phyloP scores from a whole-genome alignment of 371 early-diverging fungal genomes.

The Mortierella sp. region DNA sequence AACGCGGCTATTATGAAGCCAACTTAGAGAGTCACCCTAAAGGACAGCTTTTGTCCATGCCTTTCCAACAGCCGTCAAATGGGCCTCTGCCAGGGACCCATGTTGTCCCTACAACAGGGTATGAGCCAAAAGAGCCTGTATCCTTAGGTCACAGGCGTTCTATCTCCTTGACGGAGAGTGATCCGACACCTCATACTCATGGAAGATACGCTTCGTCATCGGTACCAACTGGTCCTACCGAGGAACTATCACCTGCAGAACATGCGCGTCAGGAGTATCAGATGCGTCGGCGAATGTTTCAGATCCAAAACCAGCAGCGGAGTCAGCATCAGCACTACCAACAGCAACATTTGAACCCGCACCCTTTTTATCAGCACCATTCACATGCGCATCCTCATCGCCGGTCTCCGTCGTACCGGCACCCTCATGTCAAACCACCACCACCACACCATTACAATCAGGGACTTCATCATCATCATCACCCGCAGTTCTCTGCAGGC shows the following conservation, averaged over 20 bases:
- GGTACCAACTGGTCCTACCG: neutral
- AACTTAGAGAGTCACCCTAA: no score
- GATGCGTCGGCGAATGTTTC: constrained; percentile 30
- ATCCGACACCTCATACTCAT: neutral
- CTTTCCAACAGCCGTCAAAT: no score
- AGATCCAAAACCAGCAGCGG: constrained; percentile 28
- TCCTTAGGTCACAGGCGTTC: constrained; percentile 18
- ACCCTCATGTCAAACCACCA: no score
- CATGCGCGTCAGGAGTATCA: constrained; percentile 37
- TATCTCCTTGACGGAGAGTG: constrained; percentile 20
- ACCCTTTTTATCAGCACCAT: constrained; percentile 4
- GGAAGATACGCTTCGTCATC: no score
- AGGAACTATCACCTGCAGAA: constrained; percentile 34
- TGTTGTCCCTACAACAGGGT: no score
- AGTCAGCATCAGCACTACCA: constrained; percentile 28
- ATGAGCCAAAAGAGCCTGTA: no score
- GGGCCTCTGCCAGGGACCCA: no score
- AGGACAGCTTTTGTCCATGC: no score
- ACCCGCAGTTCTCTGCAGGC: neutral
- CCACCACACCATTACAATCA: neutral
- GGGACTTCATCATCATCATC: neutral
- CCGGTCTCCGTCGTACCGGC: neutral
- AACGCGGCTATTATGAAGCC: no score
- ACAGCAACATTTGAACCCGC: neutral
- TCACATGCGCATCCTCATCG: constrained; percentile 1